Evolutionary conservation across 139 green algal species (phyloP).

Genomic region (Chlamydomonas asymmetrica): DNA sequence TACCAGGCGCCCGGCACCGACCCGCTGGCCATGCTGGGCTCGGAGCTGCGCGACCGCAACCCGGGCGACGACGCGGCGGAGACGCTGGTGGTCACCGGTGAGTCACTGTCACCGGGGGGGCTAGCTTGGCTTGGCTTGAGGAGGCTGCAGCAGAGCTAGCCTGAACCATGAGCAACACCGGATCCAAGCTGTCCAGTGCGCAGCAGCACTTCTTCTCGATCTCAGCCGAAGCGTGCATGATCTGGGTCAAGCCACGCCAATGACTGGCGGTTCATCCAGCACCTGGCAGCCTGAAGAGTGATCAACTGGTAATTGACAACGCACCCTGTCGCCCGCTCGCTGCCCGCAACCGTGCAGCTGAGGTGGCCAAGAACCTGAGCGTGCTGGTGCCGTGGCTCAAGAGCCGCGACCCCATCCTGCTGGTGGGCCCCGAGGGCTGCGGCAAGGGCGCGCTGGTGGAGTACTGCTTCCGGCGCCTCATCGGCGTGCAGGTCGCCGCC

Average conservation of each 20-base stretch:
- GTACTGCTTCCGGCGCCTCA: constrained; percentile 55
- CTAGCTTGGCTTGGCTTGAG: not conserved
- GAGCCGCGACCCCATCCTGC: constrained; percentile 60
- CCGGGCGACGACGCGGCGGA: constrained; percentile 16
- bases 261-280: too few relatives aligned
- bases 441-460: constrained; percentile 74
- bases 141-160: not conserved
- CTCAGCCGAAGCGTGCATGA: too few relatives aligned
- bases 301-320: too few relatives aligned
- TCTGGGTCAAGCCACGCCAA: too few relatives aligned
- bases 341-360: constrained; percentile 10
- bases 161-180: too few relatives aligned
- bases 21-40: constrained; percentile 34
- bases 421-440: constrained; percentile 74
- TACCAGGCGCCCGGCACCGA: constrained; percentile 32
- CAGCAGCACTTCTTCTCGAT: too few relatives aligned
- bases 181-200: too few relatives aligned
- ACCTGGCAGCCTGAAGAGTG: too few relatives aligned
- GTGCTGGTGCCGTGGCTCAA: constrained; percentile 69
- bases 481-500: constrained; percentile 52
- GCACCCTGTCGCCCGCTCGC: too few relatives aligned
- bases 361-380: constrained; percentile 41
- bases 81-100: constrained; percentile 30
- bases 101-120: too few relatives aligned
- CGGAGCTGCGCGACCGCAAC: constrained; percentile 41